Evolutionary conservation across 805 yeast species (phyloP).

Genomic region (Candida caryicola): DNA sequence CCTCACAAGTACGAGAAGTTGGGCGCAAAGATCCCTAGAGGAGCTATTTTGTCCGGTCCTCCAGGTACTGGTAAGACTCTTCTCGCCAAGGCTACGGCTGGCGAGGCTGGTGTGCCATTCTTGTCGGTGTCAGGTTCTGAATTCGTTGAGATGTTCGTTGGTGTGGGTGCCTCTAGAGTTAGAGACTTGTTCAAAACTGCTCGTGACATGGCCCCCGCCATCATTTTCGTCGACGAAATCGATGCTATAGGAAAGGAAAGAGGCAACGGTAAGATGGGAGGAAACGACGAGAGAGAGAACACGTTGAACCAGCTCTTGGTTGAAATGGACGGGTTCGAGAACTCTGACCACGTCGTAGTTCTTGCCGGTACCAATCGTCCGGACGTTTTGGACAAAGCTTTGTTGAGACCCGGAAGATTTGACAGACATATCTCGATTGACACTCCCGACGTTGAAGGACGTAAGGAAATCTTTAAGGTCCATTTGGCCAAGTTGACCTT

Average conservation of each 20-base stretch:
- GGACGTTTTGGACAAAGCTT: constrained; percentile 84
- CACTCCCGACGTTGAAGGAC: constrained; percentile 84
- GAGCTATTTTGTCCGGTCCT: constrained; percentile 91
- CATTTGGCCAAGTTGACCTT: constrained; percentile 64
- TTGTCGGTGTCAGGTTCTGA: constrained; percentile 90
- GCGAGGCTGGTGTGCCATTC: constrained; percentile 94
- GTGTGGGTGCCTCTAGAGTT: constrained; percentile 94
- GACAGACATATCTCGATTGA: constrained; percentile 87
- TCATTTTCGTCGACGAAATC: constrained; percentile 89
- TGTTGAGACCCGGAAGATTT: constrained; percentile 92
- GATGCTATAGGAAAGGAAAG: constrained; percentile 93
- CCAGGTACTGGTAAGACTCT: constrained; percentile 97
- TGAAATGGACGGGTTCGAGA: constrained; percentile 92
- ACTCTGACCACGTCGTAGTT: constrained; percentile 88
- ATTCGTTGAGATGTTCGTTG: constrained; percentile 95
- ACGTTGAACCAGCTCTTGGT: constrained; percentile 89
- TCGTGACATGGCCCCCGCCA: constrained; percentile 84
- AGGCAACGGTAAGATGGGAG: constrained; percentile 67
- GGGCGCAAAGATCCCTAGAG: constrained; percentile 94
- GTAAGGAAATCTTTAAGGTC: constrained; percentile 81
- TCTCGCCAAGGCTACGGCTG: constrained; percentile 92
- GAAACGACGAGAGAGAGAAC: constrained; percentile 91
- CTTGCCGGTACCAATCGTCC: constrained; percentile 94
- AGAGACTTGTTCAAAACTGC: constrained; percentile 91
- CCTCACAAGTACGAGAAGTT: constrained; percentile 81